Evolutionary conservation across 495 filamentous ascomycete species (phyloP).

Genomic region (Aspergillus campestris): DNA sequence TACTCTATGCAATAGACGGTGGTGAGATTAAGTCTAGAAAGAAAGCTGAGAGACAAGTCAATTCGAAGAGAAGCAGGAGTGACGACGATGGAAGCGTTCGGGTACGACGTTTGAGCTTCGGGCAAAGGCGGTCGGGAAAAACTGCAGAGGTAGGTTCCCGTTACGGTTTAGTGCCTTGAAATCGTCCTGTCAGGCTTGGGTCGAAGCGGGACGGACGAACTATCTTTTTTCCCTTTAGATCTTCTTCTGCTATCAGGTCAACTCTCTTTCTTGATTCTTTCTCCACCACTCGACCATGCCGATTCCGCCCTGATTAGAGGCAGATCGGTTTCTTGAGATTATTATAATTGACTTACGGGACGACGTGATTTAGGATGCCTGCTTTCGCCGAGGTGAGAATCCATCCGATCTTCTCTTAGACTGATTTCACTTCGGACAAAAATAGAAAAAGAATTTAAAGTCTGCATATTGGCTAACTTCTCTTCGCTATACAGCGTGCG

Average conservation of each 20-base stretch:
- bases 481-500: conserved; percentile 23
- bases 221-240: background rate
- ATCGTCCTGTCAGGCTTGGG: no score
- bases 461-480: conserved; percentile 9
- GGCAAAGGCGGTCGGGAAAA: conserved; percentile 39
- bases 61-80: conserved; percentile 12
- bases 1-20: conserved; percentile 8
- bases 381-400: no score
- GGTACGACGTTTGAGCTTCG: conserved; percentile 24
- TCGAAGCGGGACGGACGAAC: no score
- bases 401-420: no score
- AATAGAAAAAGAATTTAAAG: background rate
- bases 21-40: background rate
- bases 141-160: conserved; percentile 16
- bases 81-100: conserved; percentile 25
- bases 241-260: background rate
- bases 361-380: no score
- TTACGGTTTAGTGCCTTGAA: background rate
- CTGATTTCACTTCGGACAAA: no score
- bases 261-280: no score
- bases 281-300: no score
- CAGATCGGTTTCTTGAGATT: no score
- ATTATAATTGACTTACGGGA: no score
- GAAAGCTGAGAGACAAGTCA: conserved; percentile 11
- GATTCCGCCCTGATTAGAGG: no score